A percentile compares a stretch with the other conserved stretches of the same genome.
Conservation (phyloP, 805 yeast genomes). For the Ogataea trehaloabstinens region DNA sequence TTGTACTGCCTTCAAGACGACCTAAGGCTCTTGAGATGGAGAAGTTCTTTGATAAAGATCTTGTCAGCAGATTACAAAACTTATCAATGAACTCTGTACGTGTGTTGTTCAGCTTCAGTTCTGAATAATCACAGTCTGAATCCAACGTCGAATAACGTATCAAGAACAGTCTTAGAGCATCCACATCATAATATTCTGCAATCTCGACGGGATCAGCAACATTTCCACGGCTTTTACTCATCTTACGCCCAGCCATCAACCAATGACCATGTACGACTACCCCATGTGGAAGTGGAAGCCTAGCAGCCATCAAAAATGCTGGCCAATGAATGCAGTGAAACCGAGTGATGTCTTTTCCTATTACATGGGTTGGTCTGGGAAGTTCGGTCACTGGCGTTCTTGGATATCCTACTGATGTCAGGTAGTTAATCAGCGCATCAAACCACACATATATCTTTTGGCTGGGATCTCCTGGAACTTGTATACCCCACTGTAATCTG, state of each 20-base stretch:
- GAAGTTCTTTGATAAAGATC: conserved; percentile 74
- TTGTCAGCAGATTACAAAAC: conserved; percentile 72
- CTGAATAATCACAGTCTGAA: conserved; percentile 77
- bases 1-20: conserved; percentile 19
- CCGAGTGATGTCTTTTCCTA: conserved; percentile 88
- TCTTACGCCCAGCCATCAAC: conserved; percentile 84
- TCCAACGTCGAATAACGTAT: conserved; percentile 73
- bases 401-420: conserved; percentile 67
- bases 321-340: conserved; percentile 97
- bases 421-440: conserved; percentile 85
- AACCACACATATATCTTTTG: conserved; percentile 96
- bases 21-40: conserved; percentile 46
- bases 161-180: conserved; percentile 70
- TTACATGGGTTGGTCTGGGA: conserved; percentile 56
- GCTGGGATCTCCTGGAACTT: conserved; percentile 73
- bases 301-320: conserved; percentile 81
- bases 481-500: conserved; percentile 85
- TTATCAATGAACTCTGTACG: conserved; percentile 75
- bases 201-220: conserved; percentile 87
- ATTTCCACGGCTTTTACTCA: conserved; percentile 92
- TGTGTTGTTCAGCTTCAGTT: conserved; percentile 46
- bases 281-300: conserved; percentile 62
- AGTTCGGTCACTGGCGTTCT: conserved; percentile 11
- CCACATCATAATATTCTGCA: conserved; percentile 63
- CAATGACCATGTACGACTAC: conserved; percentile 93